Conservation (phyloP, 129 eudicot species). For the Centrapalus pauciflorus region DNA sequence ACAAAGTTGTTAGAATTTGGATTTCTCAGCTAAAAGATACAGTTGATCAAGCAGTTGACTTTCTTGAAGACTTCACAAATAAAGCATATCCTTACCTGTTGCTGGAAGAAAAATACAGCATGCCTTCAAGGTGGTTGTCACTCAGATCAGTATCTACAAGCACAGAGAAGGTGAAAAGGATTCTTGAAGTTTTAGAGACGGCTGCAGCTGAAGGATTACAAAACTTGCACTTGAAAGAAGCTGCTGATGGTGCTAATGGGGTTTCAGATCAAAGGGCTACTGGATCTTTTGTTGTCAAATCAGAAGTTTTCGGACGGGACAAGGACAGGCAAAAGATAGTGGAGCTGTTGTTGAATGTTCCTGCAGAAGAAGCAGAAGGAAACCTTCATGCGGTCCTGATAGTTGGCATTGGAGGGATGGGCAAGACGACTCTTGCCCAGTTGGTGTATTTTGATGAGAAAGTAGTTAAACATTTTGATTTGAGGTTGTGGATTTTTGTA, state of each 20-base stretch:
- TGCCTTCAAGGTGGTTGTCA: background rate
- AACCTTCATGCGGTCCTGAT: conserved; percentile 22
- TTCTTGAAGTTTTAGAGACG: conserved; percentile 11
- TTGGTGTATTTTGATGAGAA: conserved; percentile 23
- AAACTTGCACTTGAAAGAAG: conserved; percentile 3
- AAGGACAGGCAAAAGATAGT: conserved; percentile 10
- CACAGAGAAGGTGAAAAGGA: conserved; percentile 2
- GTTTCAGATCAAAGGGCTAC: conserved; percentile 10
- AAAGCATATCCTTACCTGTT: conserved; percentile 8
- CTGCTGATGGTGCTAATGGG: background rate
- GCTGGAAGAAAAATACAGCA: background rate
- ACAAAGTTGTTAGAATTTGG: conserved; percentile 21
- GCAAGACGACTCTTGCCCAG: conserved; percentile 37
- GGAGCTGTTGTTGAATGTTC: conserved; percentile 7
- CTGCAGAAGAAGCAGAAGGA: background rate
- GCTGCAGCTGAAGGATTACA: conserved; percentile 17
- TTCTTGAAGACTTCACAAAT: conserved; percentile 21
- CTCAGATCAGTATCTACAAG: conserved; percentile 1
- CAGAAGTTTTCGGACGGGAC: conserved; percentile 25
- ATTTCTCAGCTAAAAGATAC: conserved; percentile 27
- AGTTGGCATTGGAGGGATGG: conserved; percentile 38
- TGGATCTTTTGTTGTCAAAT: conserved; percentile 27
- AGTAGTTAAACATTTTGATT: conserved; percentile 20
- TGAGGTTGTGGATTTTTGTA: conserved; percentile 31
- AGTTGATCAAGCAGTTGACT: conserved; percentile 27